A percentile compares a stretch with the other conserved stretches of the same genome.
Conservation (phyloP, 202 grass and related monocot genomes). For the Dendrocalamus latiflorus region DNA sequence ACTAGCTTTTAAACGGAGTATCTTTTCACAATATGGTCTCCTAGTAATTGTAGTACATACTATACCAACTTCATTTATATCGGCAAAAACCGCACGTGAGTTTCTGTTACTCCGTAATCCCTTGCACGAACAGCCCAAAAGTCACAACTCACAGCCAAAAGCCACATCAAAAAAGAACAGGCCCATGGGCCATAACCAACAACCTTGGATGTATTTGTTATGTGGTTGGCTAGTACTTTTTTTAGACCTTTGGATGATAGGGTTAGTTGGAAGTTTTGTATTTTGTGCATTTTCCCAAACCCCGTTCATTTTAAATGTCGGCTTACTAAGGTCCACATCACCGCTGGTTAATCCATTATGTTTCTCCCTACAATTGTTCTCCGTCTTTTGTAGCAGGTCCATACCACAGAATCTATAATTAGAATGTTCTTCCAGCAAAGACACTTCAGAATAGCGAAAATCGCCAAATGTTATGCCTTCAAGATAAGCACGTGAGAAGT, state of each 20-base stretch:
- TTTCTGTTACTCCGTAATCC: too few species aligned
- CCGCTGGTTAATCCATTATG: slow-evolving; percentile 30
- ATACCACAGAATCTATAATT: slow-evolving; percentile 14
- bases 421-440: slow-evolving; percentile 21
- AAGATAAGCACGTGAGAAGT: slow-evolving; percentile 33
- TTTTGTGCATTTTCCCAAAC: slow-evolving; percentile 45
- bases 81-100: too few species aligned
- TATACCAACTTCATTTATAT: too few species aligned
- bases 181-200: too few species aligned
- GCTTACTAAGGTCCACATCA: slow-evolving; percentile 36
- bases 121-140: too few species aligned
- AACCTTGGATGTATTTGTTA: slow-evolving; percentile 73
- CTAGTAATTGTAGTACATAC: too few species aligned
- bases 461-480: slow-evolving; percentile 83
- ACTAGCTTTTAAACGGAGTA: too few species aligned
- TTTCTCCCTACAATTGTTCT: slow-evolving; percentile 27
- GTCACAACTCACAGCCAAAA: too few species aligned
- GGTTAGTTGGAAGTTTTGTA: slow-evolving; percentile 40
- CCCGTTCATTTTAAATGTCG: slow-evolving; percentile 44
- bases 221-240: slow-evolving; percentile 45
- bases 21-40: too few species aligned
- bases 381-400: slow-evolving; percentile 20
- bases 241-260: slow-evolving; percentile 43
- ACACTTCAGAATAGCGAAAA: slow-evolving; percentile 57
- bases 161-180: too few species aligned